These are phyloP conservation scores for Talaromyces islandicus DNA, from an alignment of 2,329 filamentous ascomycete genomes.

Conservation along the genomic window DNA sequence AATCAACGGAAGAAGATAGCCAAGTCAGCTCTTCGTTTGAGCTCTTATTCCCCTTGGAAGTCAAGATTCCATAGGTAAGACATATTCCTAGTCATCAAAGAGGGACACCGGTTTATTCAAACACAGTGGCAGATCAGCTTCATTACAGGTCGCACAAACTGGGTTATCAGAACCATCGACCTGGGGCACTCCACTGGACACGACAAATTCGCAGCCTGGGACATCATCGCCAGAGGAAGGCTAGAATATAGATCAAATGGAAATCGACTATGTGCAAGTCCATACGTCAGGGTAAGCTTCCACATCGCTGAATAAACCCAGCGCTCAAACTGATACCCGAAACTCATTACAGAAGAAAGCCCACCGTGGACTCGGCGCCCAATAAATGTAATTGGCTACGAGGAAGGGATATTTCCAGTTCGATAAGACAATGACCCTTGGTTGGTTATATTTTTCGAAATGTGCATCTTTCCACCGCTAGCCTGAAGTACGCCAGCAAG, in stretches of 20 bases:
- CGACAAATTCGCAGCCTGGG: conserved; percentile 33
- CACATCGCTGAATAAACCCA: too few relatives aligned
- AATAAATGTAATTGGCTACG: too few relatives aligned
- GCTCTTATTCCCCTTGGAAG: not conserved
- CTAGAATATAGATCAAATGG: not conserved
- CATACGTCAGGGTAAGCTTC: too few relatives aligned
- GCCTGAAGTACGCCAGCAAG: too few relatives aligned
- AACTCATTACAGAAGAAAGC: too few relatives aligned
- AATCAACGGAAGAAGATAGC: conserved; percentile 5
- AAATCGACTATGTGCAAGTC: conserved; percentile 10
- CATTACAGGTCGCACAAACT: not conserved
- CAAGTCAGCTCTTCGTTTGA: conserved; percentile 6
- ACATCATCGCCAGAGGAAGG: conserved; percentile 3
- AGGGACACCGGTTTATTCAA: not conserved
- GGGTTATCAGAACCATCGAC: conserved; percentile 14
- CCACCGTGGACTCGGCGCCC: too few relatives aligned
- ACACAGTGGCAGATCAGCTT: not conserved
- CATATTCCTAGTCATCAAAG: not conserved
- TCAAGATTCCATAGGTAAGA: not conserved
- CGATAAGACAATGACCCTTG: too few relatives aligned
- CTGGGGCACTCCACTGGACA: conserved; percentile 30
- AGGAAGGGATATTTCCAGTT: too few relatives aligned
- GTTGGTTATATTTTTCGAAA: too few relatives aligned
- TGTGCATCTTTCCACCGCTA: too few relatives aligned
- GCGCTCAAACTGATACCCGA: too few relatives aligned